A percentile compares a stretch with the other conserved stretches of the same genome.
Evolutionary conservation across 768 basidiomycete species (phyloP).

Genomic region (Leccinum sublutescens): DNA sequence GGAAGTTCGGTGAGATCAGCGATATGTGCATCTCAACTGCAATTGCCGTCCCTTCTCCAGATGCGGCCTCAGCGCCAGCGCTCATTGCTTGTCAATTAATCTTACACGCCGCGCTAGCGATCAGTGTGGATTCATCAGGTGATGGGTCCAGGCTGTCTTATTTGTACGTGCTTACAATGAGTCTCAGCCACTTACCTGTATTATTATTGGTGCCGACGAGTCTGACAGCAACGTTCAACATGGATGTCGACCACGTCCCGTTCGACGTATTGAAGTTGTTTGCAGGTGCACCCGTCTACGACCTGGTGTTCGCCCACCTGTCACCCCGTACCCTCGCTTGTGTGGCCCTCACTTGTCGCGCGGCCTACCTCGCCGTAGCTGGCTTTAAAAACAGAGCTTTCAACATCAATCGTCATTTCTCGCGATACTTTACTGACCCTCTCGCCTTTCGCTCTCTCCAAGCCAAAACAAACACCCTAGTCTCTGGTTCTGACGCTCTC

Average conservation of each 20-base stretch:
- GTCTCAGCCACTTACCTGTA: no score
- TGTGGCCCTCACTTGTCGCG: constrained; percentile 23
- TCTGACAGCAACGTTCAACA: neutral
- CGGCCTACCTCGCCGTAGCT: constrained; percentile 11
- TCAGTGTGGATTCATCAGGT: no score
- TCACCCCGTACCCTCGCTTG: constrained; percentile 26
- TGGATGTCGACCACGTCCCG: neutral
- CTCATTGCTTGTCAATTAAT: no score
- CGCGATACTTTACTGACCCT: constrained; percentile 36
- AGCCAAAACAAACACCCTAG: constrained; percentile 41
- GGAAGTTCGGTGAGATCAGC: neutral
- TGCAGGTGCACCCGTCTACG: constrained; percentile 21
- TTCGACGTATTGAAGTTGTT: constrained; percentile 5
- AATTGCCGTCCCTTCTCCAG: neutral
- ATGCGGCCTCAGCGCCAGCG: no score
- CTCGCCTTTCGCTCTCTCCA: constrained; percentile 45
- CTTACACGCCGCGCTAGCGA: no score
- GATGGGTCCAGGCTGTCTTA: no score
- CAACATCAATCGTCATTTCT: constrained; percentile 38
- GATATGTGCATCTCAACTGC: neutral
- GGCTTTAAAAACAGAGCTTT: constrained; percentile 29
- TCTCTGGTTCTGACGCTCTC: constrained; percentile 54
- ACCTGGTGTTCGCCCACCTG: constrained; percentile 19
- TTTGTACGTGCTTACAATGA: no score
- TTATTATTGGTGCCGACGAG: neutral